Percentiles rank a stretch among this genome's conserved stretches.
Conservation (phyloP, 2,329 filamentous ascomycete genomes). For the Dactylella cylindrospora region DNA sequence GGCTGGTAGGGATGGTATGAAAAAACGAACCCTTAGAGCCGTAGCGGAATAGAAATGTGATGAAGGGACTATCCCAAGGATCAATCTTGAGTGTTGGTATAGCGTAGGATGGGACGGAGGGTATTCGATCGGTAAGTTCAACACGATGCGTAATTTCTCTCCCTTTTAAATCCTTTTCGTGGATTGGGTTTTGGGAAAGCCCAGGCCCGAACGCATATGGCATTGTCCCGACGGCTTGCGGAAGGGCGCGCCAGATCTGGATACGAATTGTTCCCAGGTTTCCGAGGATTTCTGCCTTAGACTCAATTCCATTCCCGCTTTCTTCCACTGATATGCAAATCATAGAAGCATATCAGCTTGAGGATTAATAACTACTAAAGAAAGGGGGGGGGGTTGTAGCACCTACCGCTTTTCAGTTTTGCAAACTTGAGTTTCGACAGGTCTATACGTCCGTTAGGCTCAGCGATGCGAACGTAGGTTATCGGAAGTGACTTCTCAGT, state of each 20-base stretch:
- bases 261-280: constrained; percentile 19
- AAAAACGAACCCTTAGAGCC: constrained; percentile 14
- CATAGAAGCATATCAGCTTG: too few species aligned
- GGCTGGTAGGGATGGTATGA: too few species aligned
- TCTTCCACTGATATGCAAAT: too few species aligned
- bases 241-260: constrained; percentile 19
- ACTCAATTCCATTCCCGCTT: not conserved
- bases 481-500: not conserved
- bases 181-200: constrained; percentile 4
- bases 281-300: not conserved
- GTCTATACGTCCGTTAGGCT: too few species aligned
- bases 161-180: constrained; percentile 22
- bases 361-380: not conserved
- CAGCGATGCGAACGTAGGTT: too few species aligned
- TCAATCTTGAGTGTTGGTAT: too few species aligned
- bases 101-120: constrained; percentile 15
- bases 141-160: constrained; percentile 12
- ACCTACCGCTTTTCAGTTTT: constrained; percentile 18
- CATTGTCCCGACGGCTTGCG: constrained; percentile 3
- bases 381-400: too few species aligned
- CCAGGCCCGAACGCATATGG: not conserved
- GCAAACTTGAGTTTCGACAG: too few species aligned
- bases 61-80: constrained; percentile 10
- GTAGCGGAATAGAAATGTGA: constrained; percentile 31
- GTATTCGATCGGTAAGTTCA: not conserved